These are phyloP conservation scores for Macadamia tetraphylla DNA, from an alignment of 164 flowering plant genomes.

Conservation along the genomic window DNA sequence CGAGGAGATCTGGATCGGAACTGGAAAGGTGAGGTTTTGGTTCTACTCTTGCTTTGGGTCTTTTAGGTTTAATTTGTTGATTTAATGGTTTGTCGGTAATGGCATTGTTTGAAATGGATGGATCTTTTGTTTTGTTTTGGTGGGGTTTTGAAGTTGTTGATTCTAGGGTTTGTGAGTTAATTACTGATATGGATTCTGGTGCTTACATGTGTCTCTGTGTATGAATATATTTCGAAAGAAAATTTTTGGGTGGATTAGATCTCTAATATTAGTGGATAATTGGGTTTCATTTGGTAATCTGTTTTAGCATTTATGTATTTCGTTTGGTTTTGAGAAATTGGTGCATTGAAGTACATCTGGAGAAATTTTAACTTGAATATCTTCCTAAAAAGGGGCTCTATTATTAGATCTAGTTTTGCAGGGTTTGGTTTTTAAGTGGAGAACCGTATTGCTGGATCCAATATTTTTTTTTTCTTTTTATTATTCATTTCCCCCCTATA, in stretches of 20 bases:
- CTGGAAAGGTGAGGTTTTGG: slow-evolving; percentile 33
- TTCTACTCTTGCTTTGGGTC: neutral
- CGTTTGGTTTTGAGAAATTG: neutral
- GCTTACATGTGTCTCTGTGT: neutral
- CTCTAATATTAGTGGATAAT: neutral
- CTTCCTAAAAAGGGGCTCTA: too few species aligned
- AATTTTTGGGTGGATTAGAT: neutral
- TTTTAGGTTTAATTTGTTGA: slow-evolving; percentile 2
- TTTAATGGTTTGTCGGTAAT: neutral
- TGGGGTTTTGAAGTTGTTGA: neutral
- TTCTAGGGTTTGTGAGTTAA: neutral
- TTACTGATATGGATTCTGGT: neutral
- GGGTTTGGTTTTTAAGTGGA: neutral
- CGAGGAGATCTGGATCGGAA: slow-evolving; percentile 56
- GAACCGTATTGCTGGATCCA: too few species aligned
- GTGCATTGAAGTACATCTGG: neutral
- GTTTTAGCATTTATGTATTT: neutral
- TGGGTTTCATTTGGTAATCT: neutral
- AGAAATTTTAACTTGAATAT: neutral
- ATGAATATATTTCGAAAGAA: neutral
- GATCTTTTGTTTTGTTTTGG: neutral
- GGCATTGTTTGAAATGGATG: neutral
- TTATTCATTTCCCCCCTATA: too few species aligned
- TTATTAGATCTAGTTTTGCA: neutral
- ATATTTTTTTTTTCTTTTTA: too few species aligned